Conservation (phyloP, 192 early-diverging fungal genomes). For the Chytriomyces sp. region DNA sequence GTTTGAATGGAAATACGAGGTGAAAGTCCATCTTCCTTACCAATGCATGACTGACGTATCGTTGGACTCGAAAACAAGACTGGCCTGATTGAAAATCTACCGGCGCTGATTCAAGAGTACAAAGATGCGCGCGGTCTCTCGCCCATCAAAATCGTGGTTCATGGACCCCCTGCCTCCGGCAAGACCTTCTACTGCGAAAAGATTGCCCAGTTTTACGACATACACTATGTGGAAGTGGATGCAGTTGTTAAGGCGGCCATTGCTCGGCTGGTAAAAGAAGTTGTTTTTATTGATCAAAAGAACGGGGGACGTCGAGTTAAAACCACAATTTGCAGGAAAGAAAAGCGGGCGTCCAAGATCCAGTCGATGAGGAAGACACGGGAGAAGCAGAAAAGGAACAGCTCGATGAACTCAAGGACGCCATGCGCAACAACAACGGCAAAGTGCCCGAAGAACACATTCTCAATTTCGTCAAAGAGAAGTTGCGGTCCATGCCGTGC, state of each 20-base stretch:
- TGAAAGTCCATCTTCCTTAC: constrained; percentile 6
- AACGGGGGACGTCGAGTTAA: not conserved
- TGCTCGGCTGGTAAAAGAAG: constrained; percentile 43
- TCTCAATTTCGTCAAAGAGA: constrained; percentile 58
- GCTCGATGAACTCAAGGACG: constrained; percentile 61
- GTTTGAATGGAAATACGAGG: constrained; percentile 70
- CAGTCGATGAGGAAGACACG: constrained; percentile 52
- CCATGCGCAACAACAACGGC: constrained; percentile 52
- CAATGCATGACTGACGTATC: too few species aligned
- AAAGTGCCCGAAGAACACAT: constrained; percentile 53
- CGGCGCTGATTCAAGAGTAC: constrained; percentile 60
- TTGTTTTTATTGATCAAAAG: not conserved
- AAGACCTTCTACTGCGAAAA: constrained; percentile 56
- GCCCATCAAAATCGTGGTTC: constrained; percentile 58
- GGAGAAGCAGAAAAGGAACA: constrained; percentile 59
- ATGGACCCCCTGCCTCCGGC: constrained; percentile 64
- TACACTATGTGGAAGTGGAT: constrained; percentile 58
- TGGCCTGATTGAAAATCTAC: constrained; percentile 63
- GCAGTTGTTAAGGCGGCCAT: constrained; percentile 56
- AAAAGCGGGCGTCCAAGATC: constrained; percentile 35
- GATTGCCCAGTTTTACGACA: constrained; percentile 59
- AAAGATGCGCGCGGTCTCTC: constrained; percentile 63
- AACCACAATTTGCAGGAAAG: constrained; percentile 35
- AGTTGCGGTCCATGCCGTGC: constrained; percentile 65
- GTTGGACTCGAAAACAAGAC: constrained; percentile 28